Conservation (phyloP, 208 protist species). For the Acanthamoeba sp. region DNA sequence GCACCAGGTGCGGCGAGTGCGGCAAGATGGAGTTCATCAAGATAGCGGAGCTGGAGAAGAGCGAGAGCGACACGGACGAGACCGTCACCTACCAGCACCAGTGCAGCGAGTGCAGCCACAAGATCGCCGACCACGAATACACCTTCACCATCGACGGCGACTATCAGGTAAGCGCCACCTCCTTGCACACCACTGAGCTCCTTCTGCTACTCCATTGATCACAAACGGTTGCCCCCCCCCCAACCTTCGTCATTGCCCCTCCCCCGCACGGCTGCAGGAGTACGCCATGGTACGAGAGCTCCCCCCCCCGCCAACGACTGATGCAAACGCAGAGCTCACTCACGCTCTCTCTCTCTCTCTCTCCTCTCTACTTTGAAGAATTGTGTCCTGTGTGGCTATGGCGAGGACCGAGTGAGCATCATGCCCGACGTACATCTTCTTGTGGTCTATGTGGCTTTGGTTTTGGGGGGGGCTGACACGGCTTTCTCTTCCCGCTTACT, state of each 20-base stretch:
- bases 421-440: constrained; percentile 52
- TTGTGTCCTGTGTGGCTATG: constrained; percentile 51
- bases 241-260: neutral
- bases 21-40: constrained; percentile 67
- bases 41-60: constrained; percentile 37
- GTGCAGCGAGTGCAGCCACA: constrained; percentile 64
- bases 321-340: neutral
- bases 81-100: constrained; percentile 60
- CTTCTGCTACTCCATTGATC: no score
- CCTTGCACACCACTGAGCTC: no score
- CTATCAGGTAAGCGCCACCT: neutral
- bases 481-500: neutral
- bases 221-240: neutral
- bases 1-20: constrained; percentile 37
- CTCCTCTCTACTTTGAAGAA: neutral
- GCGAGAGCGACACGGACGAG: constrained; percentile 34
- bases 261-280: neutral
- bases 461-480: no score
- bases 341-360: neutral
- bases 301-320: neutral
- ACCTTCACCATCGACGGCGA: constrained; percentile 68
- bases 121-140: constrained; percentile 63
- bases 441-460: neutral
- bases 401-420: constrained; percentile 40
- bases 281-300: neutral